phyloP scores from a whole-genome alignment of 257 asterid species.

The Schizonepeta tenuifolia region DNA sequence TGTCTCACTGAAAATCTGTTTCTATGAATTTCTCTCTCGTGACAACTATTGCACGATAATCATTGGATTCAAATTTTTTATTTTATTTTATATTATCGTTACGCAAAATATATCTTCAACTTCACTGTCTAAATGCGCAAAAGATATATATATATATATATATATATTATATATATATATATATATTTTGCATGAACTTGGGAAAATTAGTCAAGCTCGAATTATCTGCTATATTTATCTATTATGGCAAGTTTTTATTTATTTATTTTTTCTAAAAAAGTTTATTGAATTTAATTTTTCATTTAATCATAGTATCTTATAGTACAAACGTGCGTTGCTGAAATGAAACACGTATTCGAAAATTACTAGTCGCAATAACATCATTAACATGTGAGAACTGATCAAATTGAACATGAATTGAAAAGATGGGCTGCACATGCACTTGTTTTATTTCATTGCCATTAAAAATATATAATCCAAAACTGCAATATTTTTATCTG shows the following conservation, averaged over 20 bases:
- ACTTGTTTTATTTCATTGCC: constrained; percentile 1
- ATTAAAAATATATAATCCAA: constrained; percentile 28
- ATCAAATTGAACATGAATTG: constrained; percentile 20
- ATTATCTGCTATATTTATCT: background rate
- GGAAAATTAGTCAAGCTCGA: background rate
- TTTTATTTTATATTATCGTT: background rate
- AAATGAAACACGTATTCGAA: background rate
- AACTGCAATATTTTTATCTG: constrained; percentile 31
- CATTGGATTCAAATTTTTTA: constrained; percentile 20
- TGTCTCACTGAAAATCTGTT: constrained; percentile 34
- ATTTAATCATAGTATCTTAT: background rate
- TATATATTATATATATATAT: no score
- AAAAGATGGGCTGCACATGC: constrained; percentile 29
- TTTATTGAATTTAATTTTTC: background rate
- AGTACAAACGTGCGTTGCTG: background rate
- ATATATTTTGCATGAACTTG: background rate
- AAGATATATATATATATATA: no score
- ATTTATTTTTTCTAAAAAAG: no score
- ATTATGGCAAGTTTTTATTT: no score
- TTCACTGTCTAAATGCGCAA: background rate
- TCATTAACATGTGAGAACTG: background rate
- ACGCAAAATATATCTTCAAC: background rate
- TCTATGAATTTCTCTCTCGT: constrained; percentile 40
- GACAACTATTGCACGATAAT: constrained; percentile 38
- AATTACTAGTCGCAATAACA: background rate